Base-by-base conservation (phyloP, 352 stramenopile genomes). In the Globisporangium abappressorium region DNA sequence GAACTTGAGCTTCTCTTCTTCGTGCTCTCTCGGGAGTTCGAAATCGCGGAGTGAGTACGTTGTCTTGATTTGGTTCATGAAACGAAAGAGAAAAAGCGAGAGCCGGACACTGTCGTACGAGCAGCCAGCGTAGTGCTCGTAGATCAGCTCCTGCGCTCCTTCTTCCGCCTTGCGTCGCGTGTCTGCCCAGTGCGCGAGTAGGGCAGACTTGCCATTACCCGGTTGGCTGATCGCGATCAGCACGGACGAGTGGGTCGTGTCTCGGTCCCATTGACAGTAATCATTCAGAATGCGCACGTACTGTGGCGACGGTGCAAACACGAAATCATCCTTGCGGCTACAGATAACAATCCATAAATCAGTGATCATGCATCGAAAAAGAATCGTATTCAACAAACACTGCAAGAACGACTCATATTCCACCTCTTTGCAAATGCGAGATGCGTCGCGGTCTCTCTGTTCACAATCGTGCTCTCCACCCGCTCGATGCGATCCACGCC, bases 1-100 rank as follows among this genome's bases (percentile, higher is more conserved):
- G 26, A 94, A 95, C 67, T 93, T 93, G 68, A 95, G 80, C 65
- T 94, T 93, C 60, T 95, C 85, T 65, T 95, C 87, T 51, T 95
- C 85, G 66, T 93, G 80, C 30, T 93, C 85, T 33, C 72, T 81
- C 12, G 85, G 85, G 7, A 94, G 73, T 60, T 95, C 87, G 60
- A 95, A 95, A 28, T 95, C 87, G 0, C 80, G 76, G n/a, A 95
- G 78, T 8, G 57, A 77, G 53, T 88, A 92, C 24, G 81, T 84
- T 24, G 81, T 73, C 49, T 91, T 91, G 68, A 95, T 75, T 64
- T 93, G 80, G 57, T 81, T 77, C 84, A 95, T 94, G 63, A 93
- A 82, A 30, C 87, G 81, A 67, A 92, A 94, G 26, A 94, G 76
- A 70, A 93, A 91, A 51, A 92, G 70, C 57, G 87, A 91, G 15